These are phyloP conservation scores for Leucosporidium scottii DNA, from an alignment of 768 basidiomycete species.

Conservation along the genomic window DNA sequence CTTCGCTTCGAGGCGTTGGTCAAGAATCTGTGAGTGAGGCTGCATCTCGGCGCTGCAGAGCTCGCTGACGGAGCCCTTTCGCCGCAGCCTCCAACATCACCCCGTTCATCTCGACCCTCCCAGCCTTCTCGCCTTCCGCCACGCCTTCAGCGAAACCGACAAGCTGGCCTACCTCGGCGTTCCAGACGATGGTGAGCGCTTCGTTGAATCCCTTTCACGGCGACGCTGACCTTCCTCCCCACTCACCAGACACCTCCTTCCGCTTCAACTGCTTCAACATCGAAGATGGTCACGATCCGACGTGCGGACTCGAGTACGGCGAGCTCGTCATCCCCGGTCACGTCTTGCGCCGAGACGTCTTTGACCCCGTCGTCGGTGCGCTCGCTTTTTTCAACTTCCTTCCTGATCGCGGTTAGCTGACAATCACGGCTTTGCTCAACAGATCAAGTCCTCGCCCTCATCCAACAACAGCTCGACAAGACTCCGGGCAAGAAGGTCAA, in stretches of 20 bases:
- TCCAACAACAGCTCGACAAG: conserved; percentile 61
- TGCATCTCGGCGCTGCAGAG: neutral
- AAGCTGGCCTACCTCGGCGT: conserved; percentile 69
- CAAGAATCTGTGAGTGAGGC: conserved; percentile 44
- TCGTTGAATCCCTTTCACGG: neutral
- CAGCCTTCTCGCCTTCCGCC: conserved; percentile 43
- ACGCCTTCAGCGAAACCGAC: conserved; percentile 70
- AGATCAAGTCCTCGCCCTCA: conserved; percentile 62
- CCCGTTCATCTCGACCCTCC: conserved; percentile 75
- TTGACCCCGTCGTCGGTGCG: conserved; percentile 65
- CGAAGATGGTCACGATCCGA: conserved; percentile 58
- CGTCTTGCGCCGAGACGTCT: conserved; percentile 71
- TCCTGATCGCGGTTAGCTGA: neutral
- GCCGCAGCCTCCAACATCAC: conserved; percentile 60
- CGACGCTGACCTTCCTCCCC: neutral
- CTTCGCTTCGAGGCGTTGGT: conserved; percentile 79
- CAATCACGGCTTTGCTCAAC: neutral
- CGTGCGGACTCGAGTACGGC: conserved; percentile 72
- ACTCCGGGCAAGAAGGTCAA: conserved; percentile 50
- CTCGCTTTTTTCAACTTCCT: neutral
- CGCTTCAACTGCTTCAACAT: conserved; percentile 86
- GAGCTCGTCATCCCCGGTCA: conserved; percentile 79
- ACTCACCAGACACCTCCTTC: conserved; percentile 48
- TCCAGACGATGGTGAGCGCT: conserved; percentile 66
- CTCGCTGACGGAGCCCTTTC: neutral